Conservation (phyloP, 176 grass and related monocot genomes). For the Lolium multiflorum region DNA sequence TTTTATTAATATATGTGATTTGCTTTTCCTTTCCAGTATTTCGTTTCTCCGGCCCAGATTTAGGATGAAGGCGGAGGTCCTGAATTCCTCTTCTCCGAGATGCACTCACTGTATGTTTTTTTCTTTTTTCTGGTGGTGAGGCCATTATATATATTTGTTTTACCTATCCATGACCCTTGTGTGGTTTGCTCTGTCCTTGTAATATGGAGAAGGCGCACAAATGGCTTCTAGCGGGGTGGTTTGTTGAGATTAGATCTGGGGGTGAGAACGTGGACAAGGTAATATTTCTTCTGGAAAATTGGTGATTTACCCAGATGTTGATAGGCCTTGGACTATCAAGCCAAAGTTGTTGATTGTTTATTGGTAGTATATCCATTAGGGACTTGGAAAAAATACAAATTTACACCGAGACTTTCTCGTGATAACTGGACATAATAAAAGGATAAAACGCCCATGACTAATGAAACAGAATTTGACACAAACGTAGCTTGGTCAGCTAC, state of each 20-base stretch:
- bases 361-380: too few species aligned
- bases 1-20: background rate
- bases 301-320: too few species aligned
- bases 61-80: slow-evolving; percentile 28
- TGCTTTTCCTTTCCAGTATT: slow-evolving; percentile 36
- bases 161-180: background rate
- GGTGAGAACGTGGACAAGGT: slow-evolving; percentile 50
- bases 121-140: too few species aligned
- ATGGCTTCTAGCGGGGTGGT: slow-evolving; percentile 21
- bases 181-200: background rate
- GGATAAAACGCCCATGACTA: too few species aligned
- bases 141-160: background rate
- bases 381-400: too few species aligned
- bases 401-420: too few species aligned
- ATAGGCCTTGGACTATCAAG: too few species aligned
- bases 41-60: slow-evolving; percentile 45
- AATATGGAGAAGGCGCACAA: background rate
- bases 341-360: too few species aligned
- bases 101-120: background rate
- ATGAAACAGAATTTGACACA: too few species aligned
- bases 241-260: slow-evolving; percentile 44
- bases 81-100: slow-evolving; percentile 22
- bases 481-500: too few species aligned
- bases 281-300: background rate
- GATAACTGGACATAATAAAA: too few species aligned